Evolutionary conservation across 2,329 filamentous ascomycete species (phyloP), one percentile per base, ranked within the genome.

Genomic region (Xylariaceae sp.): DNA sequence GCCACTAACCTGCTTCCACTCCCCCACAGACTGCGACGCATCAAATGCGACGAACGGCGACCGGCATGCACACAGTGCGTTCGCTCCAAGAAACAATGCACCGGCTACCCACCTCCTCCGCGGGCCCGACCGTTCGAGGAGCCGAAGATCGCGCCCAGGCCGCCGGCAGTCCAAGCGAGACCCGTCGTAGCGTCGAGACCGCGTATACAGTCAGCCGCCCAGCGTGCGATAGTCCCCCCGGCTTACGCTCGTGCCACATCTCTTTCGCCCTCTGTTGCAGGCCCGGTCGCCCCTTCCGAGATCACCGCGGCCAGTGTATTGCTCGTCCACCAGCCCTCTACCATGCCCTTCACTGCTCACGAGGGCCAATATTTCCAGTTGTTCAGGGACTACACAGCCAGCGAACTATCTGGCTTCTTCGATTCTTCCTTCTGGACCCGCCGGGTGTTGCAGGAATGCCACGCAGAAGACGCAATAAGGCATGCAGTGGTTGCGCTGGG

Each of bases 401-500:
- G 63, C 32, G 77, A 81, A 51, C 63, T 84, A 5, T 81, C 79
- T 0, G 79, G 81, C 9, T 83, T 79, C 54, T 84, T 84, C 44
- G 76, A 83, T 53, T 74, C 71, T 14, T 66, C 71, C 2, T 84
- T 84, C 53, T 85, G 80, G 80, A 78, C 70, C 1, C 66, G 70
- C 30, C 71, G 73, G 23, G 78, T 84, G 2, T 57, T 83, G 8
- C 74, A 78, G 49, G 77, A 79, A 55, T 82, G 77, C 36, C 76
- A 83, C 47, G 66, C 68, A 1, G 75, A 81, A 52, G 63, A 71
- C 9, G 70, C 78, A 17, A 77, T 84, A 42, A 73, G 74, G 9
- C 77, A 83, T 56, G 76, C 79, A 9, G 78, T 84, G 8, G 69
- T 83, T 16, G 81, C 80, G 5, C 63, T 85, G 6, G 80, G 78